Base-by-base conservation (phyloP, 2,329 filamentous ascomycete genomes). In the Clarireedia hainanense region DNA sequence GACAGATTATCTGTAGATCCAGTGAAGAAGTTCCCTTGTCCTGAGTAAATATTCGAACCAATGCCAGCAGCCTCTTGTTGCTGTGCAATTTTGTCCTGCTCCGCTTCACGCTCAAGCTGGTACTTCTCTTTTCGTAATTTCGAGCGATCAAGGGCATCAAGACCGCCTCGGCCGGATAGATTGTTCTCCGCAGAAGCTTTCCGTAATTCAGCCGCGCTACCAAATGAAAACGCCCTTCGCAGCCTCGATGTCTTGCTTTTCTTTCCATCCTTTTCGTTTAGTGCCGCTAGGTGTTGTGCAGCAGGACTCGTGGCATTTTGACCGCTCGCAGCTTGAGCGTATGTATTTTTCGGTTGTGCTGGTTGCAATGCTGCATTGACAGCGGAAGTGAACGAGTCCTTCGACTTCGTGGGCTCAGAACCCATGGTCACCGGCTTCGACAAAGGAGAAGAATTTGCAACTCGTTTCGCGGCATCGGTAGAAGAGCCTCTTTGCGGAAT, bases 1-100 rank as follows among this genome's bases (percentile, higher is more conserved):
- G 90, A 95, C 46, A 99, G 74, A 64, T 97, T 97, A 72, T 99
- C 94, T 0, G 90, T 97, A 4, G 94, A 99, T 14, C 90, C 88
- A 15, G 85, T 82, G 69, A 97, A 96, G 61, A 92, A 81, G 61
- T 87, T 86, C 57, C 87, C 88, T 67, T 88, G 84, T 14, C 90
- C 89, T 24, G 88, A 88, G 70, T 99, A 99, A 63, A 99, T 99
- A 68, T 85, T 94, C 68, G 87, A 91, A 58, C 94, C 94, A 60
- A 99, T 84, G 20, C 94, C 94, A 58, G 84, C 86, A 59, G 88
- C 92, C 74, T 99, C 94, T 71, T 99, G 94, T 68, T 89, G 88
- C 68, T 90, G 84, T 36, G 90, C 92, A 70, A 99, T 96, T 43
- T 89, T 87, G 27, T 85, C 89, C 71, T 97, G 91, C 70, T 97